Evolutionary conservation across 345 rosid species (phyloP).

Genomic region (Hibiscus syriacus): DNA sequence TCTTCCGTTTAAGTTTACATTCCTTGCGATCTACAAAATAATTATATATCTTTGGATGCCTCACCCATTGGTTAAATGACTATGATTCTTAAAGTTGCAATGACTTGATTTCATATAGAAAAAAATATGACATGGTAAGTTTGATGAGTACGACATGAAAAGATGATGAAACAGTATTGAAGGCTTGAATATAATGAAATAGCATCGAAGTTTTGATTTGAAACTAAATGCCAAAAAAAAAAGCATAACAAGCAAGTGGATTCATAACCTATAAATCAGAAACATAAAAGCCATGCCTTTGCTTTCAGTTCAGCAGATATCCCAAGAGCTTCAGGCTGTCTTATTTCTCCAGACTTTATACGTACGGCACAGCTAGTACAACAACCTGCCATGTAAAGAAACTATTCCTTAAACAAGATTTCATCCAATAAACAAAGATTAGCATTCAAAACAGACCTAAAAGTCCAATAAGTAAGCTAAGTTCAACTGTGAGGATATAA

Average conservation of each 20-base stretch:
- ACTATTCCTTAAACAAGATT: background rate
- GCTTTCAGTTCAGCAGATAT: no score
- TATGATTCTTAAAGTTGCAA: background rate
- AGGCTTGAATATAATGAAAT: background rate
- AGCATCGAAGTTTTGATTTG: background rate
- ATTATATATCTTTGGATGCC: background rate
- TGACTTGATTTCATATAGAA: no score
- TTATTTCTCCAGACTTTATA: slow-evolving; percentile 67
- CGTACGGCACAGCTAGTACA: slow-evolving; percentile 97
- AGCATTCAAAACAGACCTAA: background rate
- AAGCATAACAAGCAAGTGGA: background rate
- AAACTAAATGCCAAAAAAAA: background rate
- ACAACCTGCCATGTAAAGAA: no score
- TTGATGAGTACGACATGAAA: background rate
- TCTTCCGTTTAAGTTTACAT: background rate
- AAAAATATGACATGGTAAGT: background rate
- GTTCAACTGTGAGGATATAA: background rate
- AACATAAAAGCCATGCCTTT: no score
- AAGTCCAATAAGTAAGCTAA: background rate
- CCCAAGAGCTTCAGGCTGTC: no score
- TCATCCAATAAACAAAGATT: no score
- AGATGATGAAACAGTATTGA: background rate
- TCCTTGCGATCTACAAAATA: background rate
- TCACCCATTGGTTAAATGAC: background rate
- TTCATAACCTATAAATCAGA: background rate